Percentiles rank a stretch among this genome's conserved stretches.
phyloP scores from a whole-genome alignment of 768 basidiomycete genomes.

The Trametes cubensis region DNA sequence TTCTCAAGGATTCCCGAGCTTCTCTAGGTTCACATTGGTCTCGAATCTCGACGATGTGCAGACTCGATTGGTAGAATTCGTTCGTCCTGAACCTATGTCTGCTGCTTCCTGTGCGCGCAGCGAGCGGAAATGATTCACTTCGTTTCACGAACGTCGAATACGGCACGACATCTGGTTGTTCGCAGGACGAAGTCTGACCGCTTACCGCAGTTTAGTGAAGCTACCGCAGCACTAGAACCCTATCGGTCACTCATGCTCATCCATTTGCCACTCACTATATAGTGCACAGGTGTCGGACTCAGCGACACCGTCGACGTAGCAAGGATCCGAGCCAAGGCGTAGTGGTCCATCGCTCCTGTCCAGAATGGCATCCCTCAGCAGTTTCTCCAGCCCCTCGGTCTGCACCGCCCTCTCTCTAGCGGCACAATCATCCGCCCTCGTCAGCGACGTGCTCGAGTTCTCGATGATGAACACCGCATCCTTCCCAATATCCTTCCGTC shows the following conservation, averaged over 20 bases:
- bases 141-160: neutral
- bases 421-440: constrained; percentile 1
- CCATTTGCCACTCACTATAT: too few relatives aligned
- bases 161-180: neutral
- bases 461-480: constrained; percentile 1
- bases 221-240: neutral
- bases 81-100: too few relatives aligned
- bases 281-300: neutral
- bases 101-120: neutral
- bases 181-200: neutral
- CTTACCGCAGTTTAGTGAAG: neutral
- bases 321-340: too few relatives aligned
- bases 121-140: neutral
- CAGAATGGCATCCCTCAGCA: neutral
- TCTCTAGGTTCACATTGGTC: too few relatives aligned
- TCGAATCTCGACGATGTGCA: too few relatives aligned
- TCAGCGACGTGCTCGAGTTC: constrained; percentile 8
- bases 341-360: neutral
- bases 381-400: neutral
- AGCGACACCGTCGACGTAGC: too few relatives aligned
- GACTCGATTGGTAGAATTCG: too few relatives aligned
- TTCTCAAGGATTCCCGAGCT: too few relatives aligned
- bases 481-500: neutral
- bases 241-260: neutral
- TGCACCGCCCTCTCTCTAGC: neutral